Base-by-base conservation (phyloP, 768 basidiomycete genomes). In the Trametes elegans region DNA sequence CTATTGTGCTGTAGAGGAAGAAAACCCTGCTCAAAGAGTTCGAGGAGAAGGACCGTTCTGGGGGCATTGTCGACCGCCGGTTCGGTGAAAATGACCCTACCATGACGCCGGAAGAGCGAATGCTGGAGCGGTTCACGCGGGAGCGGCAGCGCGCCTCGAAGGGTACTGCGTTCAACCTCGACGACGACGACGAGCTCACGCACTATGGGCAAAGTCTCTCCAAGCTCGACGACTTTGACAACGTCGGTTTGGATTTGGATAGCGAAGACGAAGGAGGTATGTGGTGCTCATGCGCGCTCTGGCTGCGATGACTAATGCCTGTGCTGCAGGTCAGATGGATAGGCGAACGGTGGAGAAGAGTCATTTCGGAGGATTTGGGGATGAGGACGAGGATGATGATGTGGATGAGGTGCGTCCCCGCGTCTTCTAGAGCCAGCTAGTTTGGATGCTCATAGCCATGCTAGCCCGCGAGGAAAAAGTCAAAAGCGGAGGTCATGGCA, bases 401-500 rank as follows among this genome's bases (percentile, higher is more conserved):
- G 76, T 77, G 16, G 80, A 79, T 47, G 82, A 79, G 68, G 75
- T 58, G 43, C 11, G 49, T n/a, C n/a, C n/a, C n/a, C n/a, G n/a
- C n/a, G n/a, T n/a, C n/a, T n/a, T n/a, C n/a, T n/a, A n/a, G n/a
- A n/a, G 6, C 11, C 34, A 13, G 34, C 9, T 18, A n/a, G 5
- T 32, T 18, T 32, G 29, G 10, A 23, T 21, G 28, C 51, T 47
- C 40, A 53, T 44, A 18, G 40, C 52, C 36, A 13, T 55, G 4
- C n/a, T 64, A 94, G 90, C 88, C 88, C 7, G 81, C 82, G 41
- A 77, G 85, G 55, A 97, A 96, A 72, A 96, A 91, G 73, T 83
- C 87, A 4, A 97, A 96, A 71, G 87, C 90, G 2, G 95, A 99
- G 66, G 91, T 98, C 57, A 98, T 99, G 97, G 83, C 90, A 0